A percentile compares a stretch with the other conserved stretches of the same genome.
These are phyloP conservation scores for Omphalotus olearius DNA, from an alignment of 1,284 basidiomycete species.

Conservation along the genomic window DNA sequence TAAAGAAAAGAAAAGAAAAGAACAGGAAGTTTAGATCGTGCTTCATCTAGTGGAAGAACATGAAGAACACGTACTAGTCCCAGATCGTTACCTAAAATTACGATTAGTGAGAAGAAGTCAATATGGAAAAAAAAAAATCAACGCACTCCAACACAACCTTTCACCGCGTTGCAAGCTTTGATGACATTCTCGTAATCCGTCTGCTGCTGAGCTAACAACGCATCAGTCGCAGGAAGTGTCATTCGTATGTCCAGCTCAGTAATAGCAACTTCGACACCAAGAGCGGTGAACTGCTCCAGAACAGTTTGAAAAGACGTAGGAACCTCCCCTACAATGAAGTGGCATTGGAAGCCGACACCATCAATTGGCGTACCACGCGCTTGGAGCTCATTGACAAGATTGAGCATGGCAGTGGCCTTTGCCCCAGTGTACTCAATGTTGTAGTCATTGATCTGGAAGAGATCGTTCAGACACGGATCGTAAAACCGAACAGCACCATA, in stretches of 20 bases:
- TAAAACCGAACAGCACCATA: background rate
- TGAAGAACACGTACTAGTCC: slow-evolving; percentile 2
- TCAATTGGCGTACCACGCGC: slow-evolving; percentile 46
- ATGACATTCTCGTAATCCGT: slow-evolving; percentile 52
- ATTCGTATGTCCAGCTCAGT: slow-evolving; percentile 60
- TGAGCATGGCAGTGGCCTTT: slow-evolving; percentile 48
- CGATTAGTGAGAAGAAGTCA: background rate
- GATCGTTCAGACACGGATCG: background rate
- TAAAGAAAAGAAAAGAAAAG: background rate
- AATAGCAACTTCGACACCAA: slow-evolving; percentile 57
- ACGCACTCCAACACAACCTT: slow-evolving; percentile 48
- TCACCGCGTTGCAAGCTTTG: slow-evolving; percentile 45
- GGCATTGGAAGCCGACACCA: slow-evolving; percentile 52
- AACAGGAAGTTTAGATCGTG: background rate
- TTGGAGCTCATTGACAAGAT: slow-evolving; percentile 44
- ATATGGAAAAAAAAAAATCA: slow-evolving; percentile 14
- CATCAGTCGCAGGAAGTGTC: slow-evolving; percentile 44
- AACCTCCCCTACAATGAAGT: slow-evolving; percentile 48
- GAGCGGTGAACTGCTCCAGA: slow-evolving; percentile 42
- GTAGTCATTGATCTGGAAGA: slow-evolving; percentile 50
- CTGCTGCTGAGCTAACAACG: slow-evolving; percentile 45
- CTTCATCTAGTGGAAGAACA: background rate
- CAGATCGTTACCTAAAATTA: slow-evolving; percentile 1
- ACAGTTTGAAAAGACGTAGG: slow-evolving; percentile 31
- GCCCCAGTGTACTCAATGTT: slow-evolving; percentile 46